phyloP scores from a whole-genome alignment of 2,329 filamentous ascomycete species.

The Monosporascus sp. region DNA sequence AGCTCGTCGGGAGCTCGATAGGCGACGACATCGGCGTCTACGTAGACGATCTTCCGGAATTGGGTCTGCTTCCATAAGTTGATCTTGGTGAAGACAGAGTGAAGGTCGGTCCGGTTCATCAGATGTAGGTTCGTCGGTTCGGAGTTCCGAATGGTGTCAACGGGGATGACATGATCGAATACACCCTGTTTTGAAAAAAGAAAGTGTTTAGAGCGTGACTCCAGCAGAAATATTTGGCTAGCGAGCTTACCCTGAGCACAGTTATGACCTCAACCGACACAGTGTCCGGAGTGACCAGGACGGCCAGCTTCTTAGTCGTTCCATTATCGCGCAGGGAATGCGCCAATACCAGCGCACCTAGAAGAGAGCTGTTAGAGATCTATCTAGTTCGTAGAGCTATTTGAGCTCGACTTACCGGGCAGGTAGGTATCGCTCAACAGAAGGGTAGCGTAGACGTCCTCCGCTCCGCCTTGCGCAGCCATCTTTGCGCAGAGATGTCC shows the following conservation, averaged over 20 bases:
- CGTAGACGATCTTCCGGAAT: constrained; percentile 87
- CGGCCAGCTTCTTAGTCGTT: constrained; percentile 78
- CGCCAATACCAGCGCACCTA: constrained; percentile 87
- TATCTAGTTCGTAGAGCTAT: constrained; percentile 6
- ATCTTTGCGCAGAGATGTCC: constrained; percentile 14
- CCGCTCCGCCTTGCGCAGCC: constrained; percentile 25
- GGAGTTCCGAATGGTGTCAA: constrained; percentile 71
- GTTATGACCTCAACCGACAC: constrained; percentile 69
- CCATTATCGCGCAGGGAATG: constrained; percentile 91
- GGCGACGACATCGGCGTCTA: constrained; percentile 91
- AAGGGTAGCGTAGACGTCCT: constrained; percentile 60
- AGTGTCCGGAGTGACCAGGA: constrained; percentile 74
- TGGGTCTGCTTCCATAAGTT: constrained; percentile 87
- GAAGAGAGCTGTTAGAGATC: constrained; percentile 10
- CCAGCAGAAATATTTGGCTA: neutral
- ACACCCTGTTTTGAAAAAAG: constrained; percentile 51
- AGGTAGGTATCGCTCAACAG: constrained; percentile 89
- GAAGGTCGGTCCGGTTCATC: constrained; percentile 86
- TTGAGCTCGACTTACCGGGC: constrained; percentile 57
- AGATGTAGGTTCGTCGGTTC: constrained; percentile 78
- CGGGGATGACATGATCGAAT: constrained; percentile 85
- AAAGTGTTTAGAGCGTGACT: constrained; percentile 3
- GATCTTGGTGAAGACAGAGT: constrained; percentile 95
- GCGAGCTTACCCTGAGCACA: constrained; percentile 63
- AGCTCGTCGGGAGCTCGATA: constrained; percentile 89